These are phyloP conservation scores for Cornus suecica DNA, from an alignment of 148 eudicot genomes.

Conservation along the genomic window DNA sequence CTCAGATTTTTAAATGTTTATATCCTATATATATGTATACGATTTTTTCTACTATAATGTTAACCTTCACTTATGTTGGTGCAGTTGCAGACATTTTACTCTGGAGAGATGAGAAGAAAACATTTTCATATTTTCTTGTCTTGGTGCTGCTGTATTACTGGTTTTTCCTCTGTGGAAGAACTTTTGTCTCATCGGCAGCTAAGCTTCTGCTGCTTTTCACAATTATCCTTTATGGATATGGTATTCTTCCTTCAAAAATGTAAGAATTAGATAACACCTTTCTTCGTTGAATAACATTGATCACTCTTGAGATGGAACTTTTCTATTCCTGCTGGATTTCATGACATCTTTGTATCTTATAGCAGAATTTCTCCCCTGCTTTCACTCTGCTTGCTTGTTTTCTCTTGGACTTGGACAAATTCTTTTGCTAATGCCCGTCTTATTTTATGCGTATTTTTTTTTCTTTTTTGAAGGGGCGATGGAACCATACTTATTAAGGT, in stretches of 20 bases:
- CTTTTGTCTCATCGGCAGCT: slow-evolving; percentile 67
- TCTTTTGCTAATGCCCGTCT: slow-evolving; percentile 5
- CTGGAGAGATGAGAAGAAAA: slow-evolving; percentile 92
- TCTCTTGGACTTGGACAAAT: not conserved
- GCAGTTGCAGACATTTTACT: slow-evolving; percentile 91
- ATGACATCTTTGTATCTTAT: not conserved
- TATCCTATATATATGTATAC: too few relatives aligned
- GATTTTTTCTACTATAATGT: not conserved
- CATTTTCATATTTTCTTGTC: slow-evolving; percentile 63
- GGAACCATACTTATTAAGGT: too few relatives aligned
- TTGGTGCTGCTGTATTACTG: slow-evolving; percentile 55
- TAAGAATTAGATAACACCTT: slow-evolving; percentile 35
- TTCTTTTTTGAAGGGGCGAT: too few relatives aligned
- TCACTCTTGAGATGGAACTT: not conserved
- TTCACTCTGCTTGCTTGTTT: not conserved
- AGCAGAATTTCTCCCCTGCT: not conserved
- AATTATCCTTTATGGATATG: slow-evolving; percentile 40
- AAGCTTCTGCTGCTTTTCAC: slow-evolving; percentile 57
- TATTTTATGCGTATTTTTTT: not conserved
- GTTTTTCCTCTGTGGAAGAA: slow-evolving; percentile 68
- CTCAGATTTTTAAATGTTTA: too few relatives aligned
- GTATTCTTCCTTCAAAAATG: slow-evolving; percentile 58
- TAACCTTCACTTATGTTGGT: slow-evolving; percentile 19
- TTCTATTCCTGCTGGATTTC: not conserved
- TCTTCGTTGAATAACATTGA: not conserved